phyloP scores from a whole-genome alignment of 768 basidiomycete species.

The Xanthoconium stramineum region DNA sequence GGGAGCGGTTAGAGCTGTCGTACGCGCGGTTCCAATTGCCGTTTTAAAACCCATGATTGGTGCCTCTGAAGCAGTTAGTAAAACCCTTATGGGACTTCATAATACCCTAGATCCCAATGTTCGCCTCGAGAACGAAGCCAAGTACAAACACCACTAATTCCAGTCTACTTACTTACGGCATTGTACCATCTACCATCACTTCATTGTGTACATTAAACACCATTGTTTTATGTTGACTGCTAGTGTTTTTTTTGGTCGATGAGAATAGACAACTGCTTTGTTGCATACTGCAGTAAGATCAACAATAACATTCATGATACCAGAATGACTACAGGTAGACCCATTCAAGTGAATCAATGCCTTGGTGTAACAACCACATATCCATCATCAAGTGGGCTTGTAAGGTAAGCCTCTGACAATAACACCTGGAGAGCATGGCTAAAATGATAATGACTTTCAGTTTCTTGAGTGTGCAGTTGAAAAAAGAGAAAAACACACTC shows the following conservation, averaged over 20 bases:
- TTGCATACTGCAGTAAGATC: not conserved
- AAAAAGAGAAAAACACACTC: slow-evolving; percentile 13
- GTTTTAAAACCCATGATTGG: slow-evolving; percentile 98
- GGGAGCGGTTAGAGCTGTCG: slow-evolving; percentile 92
- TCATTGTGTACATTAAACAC: slow-evolving; percentile 13
- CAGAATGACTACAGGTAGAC: not conserved
- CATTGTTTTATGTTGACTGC: not conserved
- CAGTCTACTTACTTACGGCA: slow-evolving; percentile 7
- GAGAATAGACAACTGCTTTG: no score
- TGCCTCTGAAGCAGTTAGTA: slow-evolving; percentile 93
- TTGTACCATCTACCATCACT: slow-evolving; percentile 22
- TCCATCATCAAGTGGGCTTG: slow-evolving; percentile 30
- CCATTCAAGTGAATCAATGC: not conserved
- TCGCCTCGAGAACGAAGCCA: slow-evolving; percentile 81
- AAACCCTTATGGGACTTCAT: slow-evolving; percentile 89
- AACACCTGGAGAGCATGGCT: slow-evolving; percentile 23
- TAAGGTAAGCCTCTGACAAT: slow-evolving; percentile 28
- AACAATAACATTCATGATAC: not conserved
- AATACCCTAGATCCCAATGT: slow-evolving; percentile 89
- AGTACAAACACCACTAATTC: slow-evolving; percentile 80
- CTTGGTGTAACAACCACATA: slow-evolving; percentile 30
- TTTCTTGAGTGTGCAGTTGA: not conserved
- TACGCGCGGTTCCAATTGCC: slow-evolving; percentile 95
- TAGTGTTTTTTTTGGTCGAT: not conserved
- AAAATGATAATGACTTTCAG: not conserved